These are phyloP conservation scores for Aspergillus vadensis DNA, from an alignment of 2,329 filamentous ascomycete species.

Conservation along the genomic window DNA sequence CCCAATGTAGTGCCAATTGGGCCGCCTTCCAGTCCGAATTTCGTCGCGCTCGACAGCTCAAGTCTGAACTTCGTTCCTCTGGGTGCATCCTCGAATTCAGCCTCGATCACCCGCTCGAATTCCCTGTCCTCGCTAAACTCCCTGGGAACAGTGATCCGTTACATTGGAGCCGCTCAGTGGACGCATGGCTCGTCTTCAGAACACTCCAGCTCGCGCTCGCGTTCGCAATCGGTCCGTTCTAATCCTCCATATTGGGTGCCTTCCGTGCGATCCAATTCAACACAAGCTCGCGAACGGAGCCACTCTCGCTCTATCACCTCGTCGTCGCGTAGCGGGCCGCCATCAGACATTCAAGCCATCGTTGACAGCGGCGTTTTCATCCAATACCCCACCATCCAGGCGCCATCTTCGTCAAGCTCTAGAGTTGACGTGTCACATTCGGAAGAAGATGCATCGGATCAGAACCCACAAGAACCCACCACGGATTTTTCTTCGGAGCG, in stretches of 20 bases:
- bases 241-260: conserved; percentile 41
- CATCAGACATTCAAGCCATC: conserved; percentile 41
- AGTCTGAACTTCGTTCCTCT: conserved; percentile 41
- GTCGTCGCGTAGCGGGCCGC: conserved; percentile 37
- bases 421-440: conserved; percentile 39
- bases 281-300: conserved; percentile 28
- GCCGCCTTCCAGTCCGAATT: conserved; percentile 44
- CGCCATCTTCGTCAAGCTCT: conserved; percentile 44
- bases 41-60: conserved; percentile 42
- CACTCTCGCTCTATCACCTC: conserved; percentile 38
- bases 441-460: conserved; percentile 25
- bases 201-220: conserved; percentile 30
- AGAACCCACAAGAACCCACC: conserved; percentile 31
- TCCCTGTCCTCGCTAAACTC: conserved; percentile 46
- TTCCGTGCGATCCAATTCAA: conserved; percentile 40
- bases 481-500: conserved; percentile 38
- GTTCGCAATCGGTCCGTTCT: conserved; percentile 42
- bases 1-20: conserved; percentile 44
- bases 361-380: conserved; percentile 40
- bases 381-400: conserved; percentile 42
- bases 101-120: conserved; percentile 38
- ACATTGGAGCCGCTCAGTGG: conserved; percentile 38
- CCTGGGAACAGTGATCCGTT: conserved; percentile 44
- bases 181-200: conserved; percentile 38
- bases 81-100: conserved; percentile 34